Base-by-base conservation (phyloP, 2,329 filamentous ascomycete species). In the Calonectria hawksworthii region DNA sequence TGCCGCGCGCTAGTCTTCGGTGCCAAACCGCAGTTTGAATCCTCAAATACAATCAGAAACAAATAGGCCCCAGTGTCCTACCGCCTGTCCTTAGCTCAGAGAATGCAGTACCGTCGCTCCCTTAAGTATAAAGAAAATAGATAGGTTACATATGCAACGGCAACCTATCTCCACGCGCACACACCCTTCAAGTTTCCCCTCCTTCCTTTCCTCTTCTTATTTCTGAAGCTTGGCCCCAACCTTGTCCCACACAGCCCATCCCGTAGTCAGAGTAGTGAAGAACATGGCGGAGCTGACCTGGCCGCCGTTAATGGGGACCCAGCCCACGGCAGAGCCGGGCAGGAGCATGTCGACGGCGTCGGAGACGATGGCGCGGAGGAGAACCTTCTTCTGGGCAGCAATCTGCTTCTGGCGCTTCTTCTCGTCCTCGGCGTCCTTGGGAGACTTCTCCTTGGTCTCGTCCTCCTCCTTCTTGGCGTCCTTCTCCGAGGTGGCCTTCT, bases 301-400 rank as follows among this genome's bases (percentile, higher is more conserved):
- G 3, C 90, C 87, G 0, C 88, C 83, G 13, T 88, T 85, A 1
- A 89, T 85, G 0, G 86, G 82, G 32, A 93, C 83, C 93, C 93
- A 94, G 0, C 92, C 92, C 18, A 94, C 84, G 0, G 89, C 85
- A 8, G 86, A 85, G 0, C 90, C 90, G 0, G 94, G 94, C 38
- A 94, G 86, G 5, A 92, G 80, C 61, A 94, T 81, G 81, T 95
- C 94, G 66, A 93, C 87, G 9, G 85, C 77, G 80, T 94, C 92
- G 1, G 91, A 87, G 1, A 92, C 74, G 8, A 93, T 82, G 65
- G 87, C 86, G 18, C 89, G 88, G 34, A 85, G 78, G 2, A 92
- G 80, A 1, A 79, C 82, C 78, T 84, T 84, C 52, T 82, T 82
- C 75, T 81, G 80, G 73, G 82, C 71, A 6, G 85, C 83, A 14